Base-by-base conservation (phyloP, 108 stramenopile species). In the Cyclotella baltica region DNA sequence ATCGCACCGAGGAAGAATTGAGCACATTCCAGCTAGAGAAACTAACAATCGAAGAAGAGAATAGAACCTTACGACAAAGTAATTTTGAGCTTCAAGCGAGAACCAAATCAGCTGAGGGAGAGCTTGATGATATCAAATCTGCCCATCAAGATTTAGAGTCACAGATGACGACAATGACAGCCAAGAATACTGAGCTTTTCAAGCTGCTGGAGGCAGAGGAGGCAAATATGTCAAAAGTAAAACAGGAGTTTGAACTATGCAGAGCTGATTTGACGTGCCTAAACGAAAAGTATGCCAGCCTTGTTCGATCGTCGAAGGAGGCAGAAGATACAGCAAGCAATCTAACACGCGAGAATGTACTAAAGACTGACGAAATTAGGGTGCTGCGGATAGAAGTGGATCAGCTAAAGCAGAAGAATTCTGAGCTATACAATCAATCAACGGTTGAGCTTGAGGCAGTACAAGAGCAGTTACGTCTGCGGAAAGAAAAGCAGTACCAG, bases 401-500 rank as follows among this genome's bases (percentile, higher is more conserved):
- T 67, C 87, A 89, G 65, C 70, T 96, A n/a, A 92, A 86, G 48
- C 73, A 72, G 33, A 81, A 85, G 48, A 89, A 89, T 67, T 79
- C 87, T 6, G 92, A 94, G 71, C 71, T 93, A 63, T 59, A 85
- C 46, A 82, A 92, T 62, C 89, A 92, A 67, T 82, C 92, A 18
- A 90, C 91, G 55, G 90, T 96, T n/a, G 95, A 96, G 75, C 70
- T 96, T 16, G 93, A 94, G 77, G 79, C 92, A 16, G 72, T 91
- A 56, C 85, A 96, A 56, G 95, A 96, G 67, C 95, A 96, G 85
- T 87, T 96, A 22, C 81, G 95, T 0, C 87, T 96, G 58, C 82
- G 95, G 33, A 96, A 94, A 77, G 92, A 94, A 77, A 96, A 96
- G 76, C 93, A 94, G 62, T 96, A 96, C 64, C 91, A 93, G 75